Percentiles rank a stretch among this genome's conserved stretches.
Evolutionary conservation across 2,329 filamentous ascomycete species (phyloP).

Genomic region (Scopulariopsis brevicaulis): DNA sequence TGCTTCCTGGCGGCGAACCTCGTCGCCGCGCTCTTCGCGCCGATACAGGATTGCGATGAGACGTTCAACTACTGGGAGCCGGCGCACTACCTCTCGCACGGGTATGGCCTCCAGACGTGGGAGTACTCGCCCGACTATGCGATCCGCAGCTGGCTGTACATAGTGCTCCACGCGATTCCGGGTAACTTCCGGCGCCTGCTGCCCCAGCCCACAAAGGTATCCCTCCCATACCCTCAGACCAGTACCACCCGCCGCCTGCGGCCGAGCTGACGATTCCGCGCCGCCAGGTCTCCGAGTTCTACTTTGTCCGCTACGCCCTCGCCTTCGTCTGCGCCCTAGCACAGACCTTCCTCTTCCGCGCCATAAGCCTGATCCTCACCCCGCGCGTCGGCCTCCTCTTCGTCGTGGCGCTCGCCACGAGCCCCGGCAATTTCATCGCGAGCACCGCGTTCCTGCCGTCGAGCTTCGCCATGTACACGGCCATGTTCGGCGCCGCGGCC

Average conservation of each 20-base stretch:
- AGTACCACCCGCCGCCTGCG: not conserved
- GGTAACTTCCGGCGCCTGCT: conserved; percentile 56
- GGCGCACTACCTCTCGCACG: conserved; percentile 84
- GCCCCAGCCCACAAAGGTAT: conserved; percentile 48
- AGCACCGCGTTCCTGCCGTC: conserved; percentile 81
- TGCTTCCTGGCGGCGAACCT: conserved; percentile 64
- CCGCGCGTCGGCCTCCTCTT: conserved; percentile 79
- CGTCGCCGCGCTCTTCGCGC: conserved; percentile 69
- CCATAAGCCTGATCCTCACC: conserved; percentile 66
- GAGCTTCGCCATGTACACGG: conserved; percentile 93
- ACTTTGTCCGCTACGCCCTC: conserved; percentile 67
- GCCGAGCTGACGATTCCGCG: not conserved
- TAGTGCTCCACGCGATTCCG: conserved; percentile 64
- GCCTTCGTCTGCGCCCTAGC: conserved; percentile 69
- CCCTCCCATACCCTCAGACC: not conserved
- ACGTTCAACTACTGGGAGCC: conserved; percentile 99
- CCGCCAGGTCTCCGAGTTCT: conserved; percentile 61
- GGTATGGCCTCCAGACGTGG: conserved; percentile 94
- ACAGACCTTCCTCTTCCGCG: conserved; percentile 71
- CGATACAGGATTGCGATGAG: conserved; percentile 97
- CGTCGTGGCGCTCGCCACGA: conserved; percentile 63
- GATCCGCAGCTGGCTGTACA: conserved; percentile 91
- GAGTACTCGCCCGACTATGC: conserved; percentile 94
- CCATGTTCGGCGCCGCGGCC: conserved; percentile 72
- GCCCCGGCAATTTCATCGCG: conserved; percentile 88